Evolutionary conservation across 352 stramenopile genomes (phyloP), one percentile per base, ranked within the genome.

Genomic region (Aphanomyces invadans): DNA sequence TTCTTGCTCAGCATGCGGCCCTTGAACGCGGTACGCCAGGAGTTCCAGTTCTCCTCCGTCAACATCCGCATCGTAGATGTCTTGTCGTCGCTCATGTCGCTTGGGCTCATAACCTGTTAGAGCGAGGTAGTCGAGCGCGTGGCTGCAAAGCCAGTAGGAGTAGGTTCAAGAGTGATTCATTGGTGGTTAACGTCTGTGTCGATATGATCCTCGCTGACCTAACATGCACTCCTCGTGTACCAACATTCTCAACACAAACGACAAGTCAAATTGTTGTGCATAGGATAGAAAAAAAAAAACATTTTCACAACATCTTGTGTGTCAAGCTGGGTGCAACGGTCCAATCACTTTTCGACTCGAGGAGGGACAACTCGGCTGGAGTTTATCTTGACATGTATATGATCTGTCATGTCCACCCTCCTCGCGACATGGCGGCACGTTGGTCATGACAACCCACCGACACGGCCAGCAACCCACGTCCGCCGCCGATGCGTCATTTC

Each of bases 51-150:
- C 10, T 29, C 46, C 46, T 54, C 46, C n/a, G 10, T 7, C 10
- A 54, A n/a, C n/a, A 54, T 25, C 46, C n/a, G n/a, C n/a, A 54
- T 54, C 10, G 26, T 54, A 25, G 46, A 29, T 54, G 46, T 54
- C 26, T 54, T 54, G 15, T 7, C 36, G 7, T 54, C 1, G 26
- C 10, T 23, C 46, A 54, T 54, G n/a, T 25, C 46, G n/a, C 10
- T 54, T 54, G 46, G 46, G 46, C 46, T 54, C 46, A 54, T 54
- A 54, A 54, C 46, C 46, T 54, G 46, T 54, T 54, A 7, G n/a
- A 54, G 11, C 46, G n/a, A 25, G 46, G 1, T 23, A 12, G 7
- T 29, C 26, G n/a, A 54, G 46, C 10, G 26, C n/a, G n/a, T 31
- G 46, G 46, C 46, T 54, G 46, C 26, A n/a, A 54, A 29, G 46